These are phyloP conservation scores for Eimeria praecox DNA, from an alignment of 169 alveolate species.

Conservation along the genomic window DNA sequence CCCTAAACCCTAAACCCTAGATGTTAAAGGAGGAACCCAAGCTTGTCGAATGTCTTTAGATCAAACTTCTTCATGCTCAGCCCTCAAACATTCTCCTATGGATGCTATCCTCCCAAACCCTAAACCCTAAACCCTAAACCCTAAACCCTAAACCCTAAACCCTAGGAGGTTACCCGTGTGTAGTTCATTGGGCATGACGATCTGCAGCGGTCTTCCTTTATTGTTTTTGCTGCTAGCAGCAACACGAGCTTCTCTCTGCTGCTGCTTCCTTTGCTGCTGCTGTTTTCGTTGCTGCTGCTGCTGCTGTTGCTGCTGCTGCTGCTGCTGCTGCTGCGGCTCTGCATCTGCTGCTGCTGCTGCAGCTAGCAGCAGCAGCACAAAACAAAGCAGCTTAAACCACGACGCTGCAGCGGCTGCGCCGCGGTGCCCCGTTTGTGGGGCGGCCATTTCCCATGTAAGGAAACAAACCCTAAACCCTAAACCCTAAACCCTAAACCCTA, in stretches of 20 bases:
- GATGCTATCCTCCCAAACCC: neutral
- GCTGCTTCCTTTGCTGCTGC: neutral
- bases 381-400: neutral
- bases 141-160: conserved; percentile 20
- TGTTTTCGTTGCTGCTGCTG: neutral
- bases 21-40: neutral
- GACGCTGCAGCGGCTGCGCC: neutral
- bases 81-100: neutral
- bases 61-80: too few relatives aligned
- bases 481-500: conserved; percentile 4
- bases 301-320: conserved; percentile 1
- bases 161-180: conserved; percentile 65
- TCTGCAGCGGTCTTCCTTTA: conserved; percentile 31
- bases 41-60: too few relatives aligned
- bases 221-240: neutral
- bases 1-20: neutral
- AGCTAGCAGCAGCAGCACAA: conserved; percentile 19
- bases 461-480: neutral
- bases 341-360: conserved; percentile 6
- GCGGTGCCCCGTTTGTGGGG: neutral
- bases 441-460: neutral
- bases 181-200: conserved; percentile 74
- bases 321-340: conserved; percentile 19
- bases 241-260: neutral
- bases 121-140: neutral